phyloP scores from a whole-genome alignment of 768 basidiomycete genomes.

The Strobilomyces echinocephalus region DNA sequence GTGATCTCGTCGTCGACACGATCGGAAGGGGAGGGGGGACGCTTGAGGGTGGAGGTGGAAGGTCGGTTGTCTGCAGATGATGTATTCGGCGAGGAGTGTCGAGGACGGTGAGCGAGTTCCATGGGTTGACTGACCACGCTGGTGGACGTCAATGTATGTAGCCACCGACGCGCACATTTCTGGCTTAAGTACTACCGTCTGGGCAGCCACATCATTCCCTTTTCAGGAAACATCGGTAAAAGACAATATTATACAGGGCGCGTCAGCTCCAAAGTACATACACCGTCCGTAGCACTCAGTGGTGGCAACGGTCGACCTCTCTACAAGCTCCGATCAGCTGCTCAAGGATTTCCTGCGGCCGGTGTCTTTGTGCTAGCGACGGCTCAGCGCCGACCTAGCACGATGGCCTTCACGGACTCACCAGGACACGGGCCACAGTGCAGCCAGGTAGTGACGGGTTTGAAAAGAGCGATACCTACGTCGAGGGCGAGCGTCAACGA shows the following conservation, averaged over 20 bases:
- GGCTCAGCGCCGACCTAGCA: constrained; percentile 2
- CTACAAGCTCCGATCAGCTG: constrained; percentile 44
- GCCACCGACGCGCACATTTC: constrained; percentile 12
- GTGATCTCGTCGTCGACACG: constrained; percentile 41
- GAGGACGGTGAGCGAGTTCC: constrained; percentile 9
- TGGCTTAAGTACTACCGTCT: constrained; percentile 19
- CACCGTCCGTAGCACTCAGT: constrained; percentile 18
- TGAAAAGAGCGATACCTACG: constrained; percentile 55
- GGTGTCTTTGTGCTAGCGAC: constrained; percentile 45
- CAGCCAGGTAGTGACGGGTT: constrained; percentile 56
- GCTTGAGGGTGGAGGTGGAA: constrained; percentile 41
- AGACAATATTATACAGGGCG: not conserved
- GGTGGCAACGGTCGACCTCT: constrained; percentile 40
- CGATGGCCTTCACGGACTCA: constrained; percentile 26
- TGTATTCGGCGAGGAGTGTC: not conserved
- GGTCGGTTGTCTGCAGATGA: constrained; percentile 10
- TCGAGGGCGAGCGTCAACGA: constrained; percentile 57
- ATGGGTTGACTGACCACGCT: constrained; percentile 16
- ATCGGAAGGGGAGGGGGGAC: constrained; percentile 59
- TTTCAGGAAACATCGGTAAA: constrained; percentile 19
- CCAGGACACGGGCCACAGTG: constrained; percentile 61
- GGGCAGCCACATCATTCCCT: constrained; percentile 24
- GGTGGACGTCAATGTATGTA: constrained; percentile 15
- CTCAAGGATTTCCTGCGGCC: constrained; percentile 44
- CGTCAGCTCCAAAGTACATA: not conserved